Conservation (phyloP, 2,329 filamentous ascomycete species). For the Claviceps purpurea region DNA sequence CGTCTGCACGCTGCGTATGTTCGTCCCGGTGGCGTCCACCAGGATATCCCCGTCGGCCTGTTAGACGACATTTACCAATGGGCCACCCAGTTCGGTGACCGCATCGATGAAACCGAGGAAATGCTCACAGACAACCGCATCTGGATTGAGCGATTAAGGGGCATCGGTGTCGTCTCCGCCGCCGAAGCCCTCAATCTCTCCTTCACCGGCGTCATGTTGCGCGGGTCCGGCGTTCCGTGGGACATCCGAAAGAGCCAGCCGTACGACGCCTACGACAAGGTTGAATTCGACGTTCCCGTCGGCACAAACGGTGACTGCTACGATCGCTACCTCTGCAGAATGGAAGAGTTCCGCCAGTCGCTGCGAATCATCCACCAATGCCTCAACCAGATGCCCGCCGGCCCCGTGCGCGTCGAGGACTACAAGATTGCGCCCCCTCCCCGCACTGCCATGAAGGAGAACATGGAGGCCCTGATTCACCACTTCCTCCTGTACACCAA, state of each 20-base stretch:
- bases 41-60: slow-evolving; percentile 85
- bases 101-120: slow-evolving; percentile 97
- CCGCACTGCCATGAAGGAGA: slow-evolving; percentile 99
- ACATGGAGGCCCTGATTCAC: slow-evolving; percentile 99
- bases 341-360: slow-evolving; percentile 98
- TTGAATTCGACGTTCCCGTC: slow-evolving; percentile 96
- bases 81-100: slow-evolving; percentile 97
- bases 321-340: slow-evolving; percentile 95
- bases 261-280: slow-evolving; percentile 94
- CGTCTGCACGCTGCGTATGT: slow-evolving; percentile 96
- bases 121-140: slow-evolving; percentile 98
- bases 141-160: slow-evolving; percentile 89
- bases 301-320: slow-evolving; percentile 98
- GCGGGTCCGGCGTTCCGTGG: slow-evolving; percentile 90
- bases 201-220: slow-evolving; percentile 95
- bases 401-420: slow-evolving; percentile 89
- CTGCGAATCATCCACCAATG: slow-evolving; percentile 98
- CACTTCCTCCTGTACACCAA: slow-evolving; percentile 99
- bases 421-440: slow-evolving; percentile 97
- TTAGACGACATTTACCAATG: slow-evolving; percentile 99
- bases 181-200: slow-evolving; percentile 93
- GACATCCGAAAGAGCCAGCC: slow-evolving; percentile 94
- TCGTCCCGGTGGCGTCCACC: slow-evolving; percentile 87
- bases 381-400: slow-evolving; percentile 95
- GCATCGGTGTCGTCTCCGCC: slow-evolving; percentile 81